Evolutionary conservation across 2,329 filamentous ascomycete genomes (phyloP), one percentile per base, ranked within the genome.

Genomic region (Zymoseptoria crescenta): DNA sequence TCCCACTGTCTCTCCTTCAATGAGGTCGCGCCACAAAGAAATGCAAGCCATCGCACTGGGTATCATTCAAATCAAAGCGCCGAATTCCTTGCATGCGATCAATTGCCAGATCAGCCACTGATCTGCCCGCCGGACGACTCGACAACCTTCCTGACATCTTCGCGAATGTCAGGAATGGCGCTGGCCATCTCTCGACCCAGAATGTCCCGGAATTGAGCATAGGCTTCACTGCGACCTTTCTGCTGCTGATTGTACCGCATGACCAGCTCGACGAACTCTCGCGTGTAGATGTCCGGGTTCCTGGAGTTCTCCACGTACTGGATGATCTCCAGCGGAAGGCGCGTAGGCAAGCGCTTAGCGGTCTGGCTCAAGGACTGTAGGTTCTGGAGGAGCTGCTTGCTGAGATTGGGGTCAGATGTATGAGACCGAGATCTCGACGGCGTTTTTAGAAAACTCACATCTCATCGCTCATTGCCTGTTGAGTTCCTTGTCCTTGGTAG

Each of bases 251-350:
- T 87, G 54, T 80, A 79, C 61, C 80, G 77, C 74, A 86, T 83
- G 8, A 84, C 82, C 28, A 82, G 75, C 72, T 87, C 84, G 51
- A 87, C 82, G 63, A 86, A 85, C 65, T 87, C 83, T 52, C 84
- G 79, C 8, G 83, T 86, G 72, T 85, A 87, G 64, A 87, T 86
- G 66, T 87, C 84, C 7, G 84, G 84, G 67, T 87, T 87, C 21
- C 84, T 81, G 19, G 82, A 80, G 20, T 79, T 76, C 65, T 86
- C 83, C 35, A 87, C 82, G 69, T 86, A 87, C 63, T 85, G 81
- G 65, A 86, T 84, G 30, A 87, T 81, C 64, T 86, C 83, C 4
- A 82, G 78, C 0, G 84, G 83, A 1, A 87, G 78, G 53, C 80
- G 75, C 59, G 83, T 77, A 56, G 76, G 74, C 20, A 81, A 74